Conservation (phyloP, 2,329 filamentous ascomycete genomes). For the Exophiala oligosperma region DNA sequence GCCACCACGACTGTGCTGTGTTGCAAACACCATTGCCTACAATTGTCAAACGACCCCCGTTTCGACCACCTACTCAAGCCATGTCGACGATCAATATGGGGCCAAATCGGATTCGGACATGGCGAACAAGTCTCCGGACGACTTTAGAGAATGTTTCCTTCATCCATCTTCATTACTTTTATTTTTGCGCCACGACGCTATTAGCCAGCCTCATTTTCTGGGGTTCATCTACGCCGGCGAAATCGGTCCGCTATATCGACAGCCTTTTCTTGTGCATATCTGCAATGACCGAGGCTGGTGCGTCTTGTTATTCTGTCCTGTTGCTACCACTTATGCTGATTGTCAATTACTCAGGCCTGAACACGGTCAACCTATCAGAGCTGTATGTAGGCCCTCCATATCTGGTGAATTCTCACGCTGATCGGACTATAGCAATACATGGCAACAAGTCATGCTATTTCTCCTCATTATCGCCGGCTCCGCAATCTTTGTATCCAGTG, state of each 20-base stretch:
- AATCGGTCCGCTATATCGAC: constrained; percentile 46
- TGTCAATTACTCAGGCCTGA: constrained; percentile 32
- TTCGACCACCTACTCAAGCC: not conserved
- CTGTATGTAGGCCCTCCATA: constrained; percentile 23
- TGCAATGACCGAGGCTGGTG: constrained; percentile 50
- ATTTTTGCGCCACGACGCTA: constrained; percentile 45
- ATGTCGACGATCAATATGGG: not conserved
- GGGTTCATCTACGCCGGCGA: constrained; percentile 45
- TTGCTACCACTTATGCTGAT: not conserved
- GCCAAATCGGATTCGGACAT: not conserved
- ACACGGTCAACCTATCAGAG: constrained; percentile 49
- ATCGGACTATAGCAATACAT: constrained; percentile 38
- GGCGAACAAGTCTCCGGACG: not conserved
- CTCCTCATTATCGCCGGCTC: constrained; percentile 50
- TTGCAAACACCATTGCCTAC: not conserved
- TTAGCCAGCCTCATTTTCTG: constrained; percentile 49
- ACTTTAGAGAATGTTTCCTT: constrained; percentile 31
- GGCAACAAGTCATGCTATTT: constrained; percentile 49
- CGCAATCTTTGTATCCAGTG: constrained; percentile 47
- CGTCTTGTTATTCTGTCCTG: not conserved
- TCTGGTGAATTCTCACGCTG: not conserved
- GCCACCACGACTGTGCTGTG: not conserved
- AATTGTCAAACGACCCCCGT: not conserved
- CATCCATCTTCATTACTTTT: constrained; percentile 47
- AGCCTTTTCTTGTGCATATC: constrained; percentile 47